Base-by-base conservation (phyloP, 1,284 basidiomycete species). In the Coriolopsis trogii region DNA sequence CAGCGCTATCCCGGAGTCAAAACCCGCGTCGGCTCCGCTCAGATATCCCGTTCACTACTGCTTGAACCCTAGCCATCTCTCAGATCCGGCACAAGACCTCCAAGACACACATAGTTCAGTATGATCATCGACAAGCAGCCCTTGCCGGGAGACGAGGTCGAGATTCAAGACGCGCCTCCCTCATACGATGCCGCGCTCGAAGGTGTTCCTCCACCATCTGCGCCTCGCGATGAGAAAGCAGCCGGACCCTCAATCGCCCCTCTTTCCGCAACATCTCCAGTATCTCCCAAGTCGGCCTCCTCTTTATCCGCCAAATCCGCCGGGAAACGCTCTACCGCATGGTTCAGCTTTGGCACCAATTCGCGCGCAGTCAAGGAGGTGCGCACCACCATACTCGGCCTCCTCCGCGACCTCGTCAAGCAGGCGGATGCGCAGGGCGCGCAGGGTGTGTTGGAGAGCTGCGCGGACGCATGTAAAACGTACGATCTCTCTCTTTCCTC, bases 391-490 rank as follows among this genome's bases (percentile, higher is more conserved):
- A 58, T 70, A 24, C 48, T 59, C 23, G 59, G 55, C 15, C 59
- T 70, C 21, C 37, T 70, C 18, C 65, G 62, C 15, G 67, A 67
- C 42, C 52, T 70, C 49, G 65, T 69, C 21, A 64, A 63, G 49
- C 63, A 63, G 28, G 61, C 59, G n/a, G 65, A 67, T 23, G 43
- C 57, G 15, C 16, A 34, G 5, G 59, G 60, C 12, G 57, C 60
- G 7, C 38, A 65, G n/a, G 56, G 56, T 28, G 69, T 81, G 13
- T 68, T 83, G 21, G 65, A 72, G 26, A 75, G 73, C 43, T 83
- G 81, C 59, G 64, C 67, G 16, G 73, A 74, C 23, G 76, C 76
- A 1, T 82, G 80, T 56, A 58, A 56, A 15, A 58, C 68, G 0
- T 72, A 74, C 24, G 61, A 60, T 21, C 51, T 82, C 15, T 67